Conservation (phyloP, 2,329 filamentous ascomycete species). For the Sphaceloma murrayae region DNA sequence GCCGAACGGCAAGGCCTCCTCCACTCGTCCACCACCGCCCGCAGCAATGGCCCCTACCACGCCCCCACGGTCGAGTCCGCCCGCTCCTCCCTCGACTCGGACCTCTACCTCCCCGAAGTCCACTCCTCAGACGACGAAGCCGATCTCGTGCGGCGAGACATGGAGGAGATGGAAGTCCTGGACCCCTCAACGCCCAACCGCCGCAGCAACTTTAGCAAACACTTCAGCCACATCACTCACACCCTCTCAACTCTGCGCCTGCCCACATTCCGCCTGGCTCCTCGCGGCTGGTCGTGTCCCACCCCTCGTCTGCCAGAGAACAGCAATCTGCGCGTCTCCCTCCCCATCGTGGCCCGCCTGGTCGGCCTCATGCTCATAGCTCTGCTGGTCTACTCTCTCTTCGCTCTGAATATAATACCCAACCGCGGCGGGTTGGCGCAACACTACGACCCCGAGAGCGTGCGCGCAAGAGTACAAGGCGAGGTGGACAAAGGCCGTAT, state of each 20-base stretch:
- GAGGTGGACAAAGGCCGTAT: slow-evolving; percentile 56
- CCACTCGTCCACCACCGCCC: slow-evolving; percentile 27
- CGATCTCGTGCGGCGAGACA: slow-evolving; percentile 60
- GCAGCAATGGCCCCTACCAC: slow-evolving; percentile 52
- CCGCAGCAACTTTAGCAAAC: slow-evolving; percentile 46
- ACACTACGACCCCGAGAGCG: slow-evolving; percentile 73
- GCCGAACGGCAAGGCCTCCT: slow-evolving; percentile 71
- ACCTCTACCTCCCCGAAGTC: slow-evolving; percentile 44
- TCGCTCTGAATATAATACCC: slow-evolving; percentile 75
- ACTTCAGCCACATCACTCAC: slow-evolving; percentile 46
- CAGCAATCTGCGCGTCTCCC: slow-evolving; percentile 44
- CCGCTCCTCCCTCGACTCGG: slow-evolving; percentile 49
- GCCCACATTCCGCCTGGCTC: slow-evolving; percentile 38
- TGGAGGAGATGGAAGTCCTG: slow-evolving; percentile 82
- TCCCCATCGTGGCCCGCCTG: slow-evolving; percentile 61
- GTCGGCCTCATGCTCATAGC: slow-evolving; percentile 67
- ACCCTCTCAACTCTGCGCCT: slow-evolving; percentile 50
- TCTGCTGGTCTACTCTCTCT: slow-evolving; percentile 70
- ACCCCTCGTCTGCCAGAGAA: slow-evolving; percentile 38
- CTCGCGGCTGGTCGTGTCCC: slow-evolving; percentile 28
- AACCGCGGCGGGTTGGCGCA: slow-evolving; percentile 54
- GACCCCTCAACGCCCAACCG: slow-evolving; percentile 38
- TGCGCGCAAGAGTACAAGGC: slow-evolving; percentile 64
- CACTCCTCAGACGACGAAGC: slow-evolving; percentile 43
- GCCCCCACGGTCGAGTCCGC: slow-evolving; percentile 76